Evolutionary conservation across 495 filamentous ascomycete genomes (phyloP).

Genomic region (Daldinia decipiens): DNA sequence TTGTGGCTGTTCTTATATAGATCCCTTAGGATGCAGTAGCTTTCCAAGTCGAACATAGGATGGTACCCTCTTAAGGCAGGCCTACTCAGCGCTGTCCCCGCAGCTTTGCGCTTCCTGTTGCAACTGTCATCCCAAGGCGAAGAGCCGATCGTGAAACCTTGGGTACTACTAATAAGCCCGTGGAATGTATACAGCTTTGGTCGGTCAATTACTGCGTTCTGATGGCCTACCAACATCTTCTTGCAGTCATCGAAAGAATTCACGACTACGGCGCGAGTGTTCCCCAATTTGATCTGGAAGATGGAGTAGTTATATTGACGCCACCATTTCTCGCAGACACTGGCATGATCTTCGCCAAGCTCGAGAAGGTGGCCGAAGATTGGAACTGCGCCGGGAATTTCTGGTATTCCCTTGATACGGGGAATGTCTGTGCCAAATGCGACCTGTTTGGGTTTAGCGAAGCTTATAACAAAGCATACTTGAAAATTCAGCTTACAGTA

Average conservation of each 20-base stretch:
- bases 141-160: slow-evolving; percentile 59
- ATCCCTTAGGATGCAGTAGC: slow-evolving; percentile 59
- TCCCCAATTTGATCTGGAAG: slow-evolving; percentile 66
- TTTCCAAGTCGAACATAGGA: slow-evolving; percentile 65
- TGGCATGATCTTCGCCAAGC: slow-evolving; percentile 67
- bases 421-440: slow-evolving; percentile 36
- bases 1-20: slow-evolving; percentile 54
- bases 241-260: slow-evolving; percentile 60
- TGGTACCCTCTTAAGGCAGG: slow-evolving; percentile 59
- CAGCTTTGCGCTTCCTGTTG: slow-evolving; percentile 63
- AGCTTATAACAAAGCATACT: background rate
- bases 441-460: background rate
- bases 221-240: slow-evolving; percentile 59
- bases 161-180: slow-evolving; percentile 58
- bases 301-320: slow-evolving; percentile 61
- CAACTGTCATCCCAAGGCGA: slow-evolving; percentile 64
- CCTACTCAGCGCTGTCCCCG: slow-evolving; percentile 57
- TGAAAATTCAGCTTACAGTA: background rate
- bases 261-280: slow-evolving; percentile 61
- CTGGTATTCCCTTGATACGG: slow-evolving; percentile 56
- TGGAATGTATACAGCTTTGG: slow-evolving; percentile 63
- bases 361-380: slow-evolving; percentile 64
- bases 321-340: slow-evolving; percentile 64
- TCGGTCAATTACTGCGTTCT: slow-evolving; percentile 60
- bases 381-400: slow-evolving; percentile 62